Conservation (phyloP, 2,329 filamentous ascomycete species). For the Cladosporium velox region DNA sequence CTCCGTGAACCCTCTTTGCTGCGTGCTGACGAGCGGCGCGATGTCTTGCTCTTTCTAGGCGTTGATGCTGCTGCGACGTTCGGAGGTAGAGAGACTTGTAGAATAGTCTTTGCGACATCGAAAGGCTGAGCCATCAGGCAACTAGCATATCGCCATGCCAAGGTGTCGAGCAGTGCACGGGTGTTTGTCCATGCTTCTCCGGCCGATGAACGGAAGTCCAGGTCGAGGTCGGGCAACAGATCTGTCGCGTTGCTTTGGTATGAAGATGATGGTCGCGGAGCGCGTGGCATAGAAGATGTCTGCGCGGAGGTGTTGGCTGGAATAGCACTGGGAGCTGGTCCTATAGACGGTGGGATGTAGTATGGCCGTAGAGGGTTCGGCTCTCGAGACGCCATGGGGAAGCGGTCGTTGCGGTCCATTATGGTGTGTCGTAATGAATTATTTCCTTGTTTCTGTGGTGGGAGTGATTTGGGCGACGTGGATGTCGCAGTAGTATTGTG, state of each 20-base stretch:
- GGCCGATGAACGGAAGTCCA: constrained; percentile 58
- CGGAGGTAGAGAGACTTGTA: constrained; percentile 66
- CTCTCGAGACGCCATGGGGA: constrained; percentile 48
- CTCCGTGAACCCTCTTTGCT: constrained; percentile 12
- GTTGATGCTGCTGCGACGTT: constrained; percentile 36
- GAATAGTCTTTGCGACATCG: constrained; percentile 90
- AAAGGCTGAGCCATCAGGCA: constrained; percentile 92
- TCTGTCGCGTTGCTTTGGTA: constrained; percentile 71
- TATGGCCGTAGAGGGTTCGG: constrained; percentile 69
- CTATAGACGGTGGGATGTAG: constrained; percentile 68
- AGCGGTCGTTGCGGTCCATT: constrained; percentile 30
- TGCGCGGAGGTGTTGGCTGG: constrained; percentile 43
- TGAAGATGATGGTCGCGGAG: constrained; percentile 41
- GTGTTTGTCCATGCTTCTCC: constrained; percentile 45
- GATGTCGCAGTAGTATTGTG: not conserved
- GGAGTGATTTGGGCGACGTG: not conserved
- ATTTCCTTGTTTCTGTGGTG: not conserved
- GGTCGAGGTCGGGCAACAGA: constrained; percentile 83
- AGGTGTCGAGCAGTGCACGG: constrained; percentile 77
- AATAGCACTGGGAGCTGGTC: constrained; percentile 50
- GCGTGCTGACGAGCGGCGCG: constrained; percentile 14
- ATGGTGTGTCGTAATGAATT: not conserved
- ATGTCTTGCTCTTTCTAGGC: constrained; percentile 34
- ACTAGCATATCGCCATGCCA: constrained; percentile 88
- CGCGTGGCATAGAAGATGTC: constrained; percentile 48